Conservation (phyloP, 768 basidiomycete species). For the Multifurca ochricompacta region DNA sequence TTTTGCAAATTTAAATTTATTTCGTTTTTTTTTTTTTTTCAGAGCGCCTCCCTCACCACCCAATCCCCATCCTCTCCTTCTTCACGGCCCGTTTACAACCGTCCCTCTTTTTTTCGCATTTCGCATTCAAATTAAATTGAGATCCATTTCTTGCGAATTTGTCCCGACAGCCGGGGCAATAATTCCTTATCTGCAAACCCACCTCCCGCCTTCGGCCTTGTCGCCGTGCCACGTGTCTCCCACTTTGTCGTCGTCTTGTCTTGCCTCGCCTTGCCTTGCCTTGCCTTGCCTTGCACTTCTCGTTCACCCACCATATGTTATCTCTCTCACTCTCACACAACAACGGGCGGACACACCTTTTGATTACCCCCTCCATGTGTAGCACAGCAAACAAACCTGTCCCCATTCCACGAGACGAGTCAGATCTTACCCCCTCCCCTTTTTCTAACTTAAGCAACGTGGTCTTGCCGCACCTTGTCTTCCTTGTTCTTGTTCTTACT, state of each 20-base stretch:
- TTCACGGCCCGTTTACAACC: conserved; percentile 13
- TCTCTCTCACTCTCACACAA: too few species aligned
- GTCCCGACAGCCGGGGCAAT: conserved; percentile 15
- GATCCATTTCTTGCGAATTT: conserved; percentile 12
- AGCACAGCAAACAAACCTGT: neutral
- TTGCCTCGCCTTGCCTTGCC: too few species aligned
- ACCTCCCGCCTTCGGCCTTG: conserved; percentile 4
- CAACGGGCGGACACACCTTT: conserved; percentile 2
- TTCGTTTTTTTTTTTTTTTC: too few species aligned
- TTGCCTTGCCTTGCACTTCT: conserved; percentile 7
- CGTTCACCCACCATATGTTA: conserved; percentile 4
- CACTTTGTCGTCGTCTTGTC: too few species aligned
- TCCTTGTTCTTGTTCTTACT: too few species aligned
- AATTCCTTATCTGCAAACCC: conserved; percentile 9
- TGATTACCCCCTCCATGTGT: conserved; percentile 1
- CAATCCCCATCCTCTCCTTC: conserved; percentile 22
- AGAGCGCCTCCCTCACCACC: conserved; percentile 14
- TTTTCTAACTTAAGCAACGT: conserved; percentile 11
- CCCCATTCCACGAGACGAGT: neutral
- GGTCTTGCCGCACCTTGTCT: neutral
- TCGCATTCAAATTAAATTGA: conserved; percentile 17
- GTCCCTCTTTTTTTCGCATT: conserved; percentile 8
- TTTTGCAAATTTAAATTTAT: conserved; percentile 22
- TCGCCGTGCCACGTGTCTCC: conserved; percentile 19
- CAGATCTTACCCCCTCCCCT: neutral